Base-by-base conservation (phyloP, 192 early-diverging fungal genomes). In the Coemansia sp. region DNA sequence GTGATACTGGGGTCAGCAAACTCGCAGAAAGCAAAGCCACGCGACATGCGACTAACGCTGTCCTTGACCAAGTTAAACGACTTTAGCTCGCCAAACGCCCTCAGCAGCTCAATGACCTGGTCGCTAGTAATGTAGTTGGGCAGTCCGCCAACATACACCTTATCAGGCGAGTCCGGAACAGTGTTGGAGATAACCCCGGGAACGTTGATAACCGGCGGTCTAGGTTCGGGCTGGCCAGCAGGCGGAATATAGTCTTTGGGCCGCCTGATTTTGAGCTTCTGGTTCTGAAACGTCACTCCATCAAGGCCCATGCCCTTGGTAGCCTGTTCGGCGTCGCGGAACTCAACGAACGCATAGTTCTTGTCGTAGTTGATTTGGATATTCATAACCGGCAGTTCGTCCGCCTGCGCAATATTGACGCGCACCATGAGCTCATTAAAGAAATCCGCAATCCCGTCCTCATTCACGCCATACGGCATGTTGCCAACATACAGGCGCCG, bases 1-100 rank as follows among this genome's bases (percentile, higher is more conserved):
- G 96, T 98, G 13, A 96, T 76, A 26, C 66, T 85, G 18, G 93
- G 88, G 73, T 97, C 92, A 16, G 85, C 84, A 64, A 95, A 99
- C 80, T 99, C 97, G 73, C 95, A 96, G 66, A 99, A 97, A 3
- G 95, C 97, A 84, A 92, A 97, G 2, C 97, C 97, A 81, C 78
- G 93, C 53, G 94, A 96, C 56, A 85, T 59, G 4, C 87, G 86
- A 6, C 87, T 90, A 25, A 79, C 78, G 33, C 67, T 84, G 56
- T 96, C 96, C 68, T 93, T 94, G 8, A 99, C 94, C 36, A 99
- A 69, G 69, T 96, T 95, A 71, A 99, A 99, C 0, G 93, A 88
- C 50, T 87, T 83, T 25, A 99, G 82, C 72, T 93, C 90, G 53
- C 97, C 97, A 90, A 99, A 99, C 0, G 97, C 87, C 39, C 88